Evolutionary conservation across 495 filamentous ascomycete genomes (phyloP), one percentile per base, ranked within the genome.

Genomic region (Geopyxis carbonaria): DNA sequence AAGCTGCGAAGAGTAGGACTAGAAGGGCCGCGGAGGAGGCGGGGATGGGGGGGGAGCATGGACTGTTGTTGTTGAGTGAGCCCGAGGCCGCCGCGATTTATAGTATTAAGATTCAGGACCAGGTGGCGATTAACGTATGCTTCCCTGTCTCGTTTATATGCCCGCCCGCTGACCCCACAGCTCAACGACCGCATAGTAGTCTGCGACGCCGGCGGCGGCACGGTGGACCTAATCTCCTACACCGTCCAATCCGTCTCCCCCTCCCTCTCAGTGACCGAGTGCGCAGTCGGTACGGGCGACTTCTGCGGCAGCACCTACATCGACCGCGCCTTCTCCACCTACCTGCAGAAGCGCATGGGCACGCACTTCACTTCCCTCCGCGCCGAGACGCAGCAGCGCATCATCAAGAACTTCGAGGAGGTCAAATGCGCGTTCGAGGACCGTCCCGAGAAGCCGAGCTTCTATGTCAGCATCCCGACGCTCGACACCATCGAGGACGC

Each of bases 81-180:
- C 75, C 77, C 2, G 78, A 82, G 56, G 78, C 75, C 4, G 77
- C 76, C 0, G 78, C 77, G 0, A 67, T 80, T 0, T 78, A 78
- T 45, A 73, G 75, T 0, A 61, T 83, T 3, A 70, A 74, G 41
- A 22, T 36, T 14, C 34, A 36, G 15, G 8, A 36, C 6, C 5
- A 15, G 34, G 34, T 5, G 4, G 5, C 34, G 7, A 36, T 36
- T 14, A 36, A 22, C 5, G 34, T 36, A n/a, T n/a, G n/a, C 35
- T 6, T 20, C 7, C 33, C n/a, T n/a, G n/a, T n/a, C n/a, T n/a
- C n/a, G n/a, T n/a, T n/a, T n/a, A n/a, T n/a, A n/a, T n/a, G n/a
- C n/a, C n/a, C n/a, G n/a, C n/a, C n/a, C n/a, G n/a, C n/a, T n/a
- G n/a, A n/a, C n/a, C n/a, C n/a, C n/a, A 19, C 15, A 47, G 45